Evolutionary conservation across 2,329 filamentous ascomycete genomes (phyloP), one percentile per base, ranked within the genome.

Genomic region (Nothopassalora personata): DNA sequence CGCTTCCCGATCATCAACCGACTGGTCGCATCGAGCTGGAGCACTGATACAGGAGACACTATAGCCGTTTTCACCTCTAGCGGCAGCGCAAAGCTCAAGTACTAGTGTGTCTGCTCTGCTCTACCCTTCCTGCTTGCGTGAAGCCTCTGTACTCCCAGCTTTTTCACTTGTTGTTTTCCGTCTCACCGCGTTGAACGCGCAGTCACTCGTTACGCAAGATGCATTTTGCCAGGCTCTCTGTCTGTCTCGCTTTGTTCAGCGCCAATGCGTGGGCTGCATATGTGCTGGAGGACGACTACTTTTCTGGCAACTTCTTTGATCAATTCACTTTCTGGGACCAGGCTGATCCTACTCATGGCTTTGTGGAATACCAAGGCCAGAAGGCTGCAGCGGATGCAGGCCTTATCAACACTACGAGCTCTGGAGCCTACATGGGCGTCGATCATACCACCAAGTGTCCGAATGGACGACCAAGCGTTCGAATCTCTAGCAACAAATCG

Each of bases 321-420:
- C 74, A 77, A 65, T 83, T 83, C 68, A 66, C 71, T 31, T 83
- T 84, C 71, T 82, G 74, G 64, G 80, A 77, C 7, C 75, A 60
- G 15, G 19, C 66, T 3, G 90, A 94, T 68, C 90, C 90, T 0
- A 94, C 90, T 1, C 67, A 86, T 62, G 90, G 90, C 33, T 90
- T 86, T 67, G 90, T 94, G 66, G 75, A 83, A 60, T 94, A 91
- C 68, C 80, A 86, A 56, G 77, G 83, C 64, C 78, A 80, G 53
- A 59, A 71, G n/a, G 81, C 80, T 1, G 88, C 89, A 57, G 33
- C 54, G 18, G 55, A 48, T 27, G 59, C 57, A 19, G 58, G 60
- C 8, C 60, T 71, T 43, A 67, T 72, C 62, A 60, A 59, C 33
- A 66, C 54, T 27, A 56, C 63, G 18, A 59, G 58, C 19, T 58